Evolutionary conservation across 495 filamentous ascomycete genomes (phyloP), one percentile per base, ranked within the genome.

Genomic region (Parmelia sp.): DNA sequence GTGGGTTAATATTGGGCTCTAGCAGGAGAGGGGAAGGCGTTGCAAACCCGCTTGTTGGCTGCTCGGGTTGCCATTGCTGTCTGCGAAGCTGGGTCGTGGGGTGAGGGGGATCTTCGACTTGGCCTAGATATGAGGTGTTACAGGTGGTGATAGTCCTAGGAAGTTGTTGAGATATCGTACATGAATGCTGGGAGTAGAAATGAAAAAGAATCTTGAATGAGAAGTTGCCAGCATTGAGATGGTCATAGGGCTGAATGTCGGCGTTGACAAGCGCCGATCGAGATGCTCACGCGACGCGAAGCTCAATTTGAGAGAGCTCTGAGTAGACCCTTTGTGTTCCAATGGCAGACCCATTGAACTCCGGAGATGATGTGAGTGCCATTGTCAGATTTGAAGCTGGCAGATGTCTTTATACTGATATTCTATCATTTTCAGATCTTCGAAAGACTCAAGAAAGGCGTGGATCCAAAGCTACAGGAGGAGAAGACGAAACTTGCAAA

Each of bases 41-140:
- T 17, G 79, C 88, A 66, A 80, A 93, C 89, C 70, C 91, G 84
- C 75, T 90, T 95, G 74, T 88, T 89, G 37, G 91, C 91, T 60
- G 89, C 88, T 71, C 86, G 84, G 65, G 87, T 91, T 47, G 91
- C 90, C 91, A 93, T 95, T 47, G 29, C 57, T 47, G 27, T 1
- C 29, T 47, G 31, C 2, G 39, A 17, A 53, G 36, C 0, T 12
- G 8, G 37, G 45, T 53, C 21, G 25, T 12, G 1, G 17, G 1
- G 17, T 25, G 47, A 15, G 19, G 23, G 12, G 29, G n/a, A 49
- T 27, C 15, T 9, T 47, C n/a, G 53, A 37, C 19, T 62, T 55
- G 10, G 47, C 10, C 8, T 27, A 17, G 12, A 55, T 55, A 33
- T 25, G 6, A 29, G 23, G 0, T 4, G 4, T 1, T 0, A 0